Percentiles rank a stretch among this genome's conserved stretches.
Evolutionary conservation across 495 filamentous ascomycete species (phyloP).

Genomic region (Sabuloglossum arenarium): DNA sequence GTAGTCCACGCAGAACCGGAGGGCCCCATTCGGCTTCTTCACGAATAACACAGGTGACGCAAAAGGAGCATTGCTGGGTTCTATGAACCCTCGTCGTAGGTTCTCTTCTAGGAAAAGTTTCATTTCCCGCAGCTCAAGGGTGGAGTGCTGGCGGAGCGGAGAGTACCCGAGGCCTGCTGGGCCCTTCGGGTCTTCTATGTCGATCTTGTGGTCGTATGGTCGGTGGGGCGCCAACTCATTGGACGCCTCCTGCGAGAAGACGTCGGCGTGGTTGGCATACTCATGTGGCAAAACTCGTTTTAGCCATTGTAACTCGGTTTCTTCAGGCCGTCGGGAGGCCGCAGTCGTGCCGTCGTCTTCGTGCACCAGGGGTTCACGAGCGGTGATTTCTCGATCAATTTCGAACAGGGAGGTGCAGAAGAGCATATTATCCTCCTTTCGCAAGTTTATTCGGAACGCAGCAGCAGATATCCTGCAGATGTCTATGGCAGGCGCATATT

Average conservation of each 20-base stretch:
- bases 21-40: conserved; percentile 4
- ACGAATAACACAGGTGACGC: conserved; percentile 5
- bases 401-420: neutral
- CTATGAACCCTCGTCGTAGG: conserved; percentile 11
- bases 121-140: conserved; percentile 2
- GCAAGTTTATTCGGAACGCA: neutral
- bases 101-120: conserved; percentile 6
- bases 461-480: neutral
- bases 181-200: neutral
- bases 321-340: neutral
- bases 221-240: neutral
- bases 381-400: neutral
- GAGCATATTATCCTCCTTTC: neutral
- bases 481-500: neutral
- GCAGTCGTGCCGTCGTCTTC: no score
- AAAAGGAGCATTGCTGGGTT: conserved; percentile 6
- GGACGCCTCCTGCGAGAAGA: neutral
- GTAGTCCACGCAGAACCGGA: neutral
- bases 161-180: neutral
- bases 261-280: neutral
- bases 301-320: neutral
- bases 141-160: conserved; percentile 5
- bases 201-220: neutral
- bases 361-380: no score
- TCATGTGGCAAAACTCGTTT: neutral